These are phyloP conservation scores for Gracilaria gracilis DNA, from an alignment of 23 red algal genomes.

Conservation along the genomic window DNA sequence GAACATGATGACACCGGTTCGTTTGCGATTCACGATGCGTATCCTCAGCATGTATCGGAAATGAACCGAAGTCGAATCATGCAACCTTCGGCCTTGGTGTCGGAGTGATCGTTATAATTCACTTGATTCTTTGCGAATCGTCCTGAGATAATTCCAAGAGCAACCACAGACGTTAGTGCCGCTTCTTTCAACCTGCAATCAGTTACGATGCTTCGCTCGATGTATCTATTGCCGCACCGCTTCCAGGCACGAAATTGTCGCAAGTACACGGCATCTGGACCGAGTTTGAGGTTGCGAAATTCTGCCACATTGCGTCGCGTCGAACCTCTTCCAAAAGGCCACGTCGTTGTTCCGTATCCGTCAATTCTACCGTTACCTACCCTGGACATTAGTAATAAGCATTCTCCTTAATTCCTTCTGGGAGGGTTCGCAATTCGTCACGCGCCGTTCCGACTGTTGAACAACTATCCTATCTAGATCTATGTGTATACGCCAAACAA, in stretches of 20 bases:
- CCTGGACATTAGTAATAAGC: background rate
- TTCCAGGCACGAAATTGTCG: background rate
- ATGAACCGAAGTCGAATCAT: no score
- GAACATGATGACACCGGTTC: no score
- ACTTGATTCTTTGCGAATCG: background rate
- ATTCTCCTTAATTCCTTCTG: background rate
- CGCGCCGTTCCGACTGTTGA: background rate
- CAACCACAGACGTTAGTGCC: background rate
- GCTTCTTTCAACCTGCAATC: background rate
- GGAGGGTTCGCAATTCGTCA: background rate
- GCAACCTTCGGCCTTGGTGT: background rate
- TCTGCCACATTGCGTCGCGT: background rate
- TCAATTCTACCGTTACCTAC: background rate
- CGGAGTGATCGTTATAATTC: background rate
- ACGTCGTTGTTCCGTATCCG: background rate
- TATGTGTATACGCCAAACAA: background rate
- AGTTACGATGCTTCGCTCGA: background rate
- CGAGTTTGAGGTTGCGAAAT: no score
- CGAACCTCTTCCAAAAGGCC: background rate
- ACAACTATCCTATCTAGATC: background rate
- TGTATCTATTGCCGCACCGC: background rate
- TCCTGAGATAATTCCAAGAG: background rate
- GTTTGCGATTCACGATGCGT: no score
- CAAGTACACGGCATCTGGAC: background rate
- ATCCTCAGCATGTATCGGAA: no score